Conservation (phyloP, 164 flowering plant species). For the Aristolochia contorta region DNA sequence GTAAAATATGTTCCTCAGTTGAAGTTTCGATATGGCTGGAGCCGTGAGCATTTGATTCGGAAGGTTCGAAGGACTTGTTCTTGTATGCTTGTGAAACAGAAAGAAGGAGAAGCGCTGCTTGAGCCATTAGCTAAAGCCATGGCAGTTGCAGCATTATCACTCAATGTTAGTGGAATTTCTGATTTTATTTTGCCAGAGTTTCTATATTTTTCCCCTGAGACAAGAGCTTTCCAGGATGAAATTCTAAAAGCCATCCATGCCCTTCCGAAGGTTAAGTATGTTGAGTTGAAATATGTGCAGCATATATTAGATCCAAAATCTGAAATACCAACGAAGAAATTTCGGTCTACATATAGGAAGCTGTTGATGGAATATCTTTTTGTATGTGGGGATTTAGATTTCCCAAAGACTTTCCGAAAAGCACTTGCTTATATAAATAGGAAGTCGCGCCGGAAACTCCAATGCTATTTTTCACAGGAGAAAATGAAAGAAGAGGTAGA, state of each 20-base stretch:
- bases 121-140: slow-evolving; percentile 58
- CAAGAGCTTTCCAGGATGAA: slow-evolving; percentile 43
- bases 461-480: slow-evolving; percentile 18
- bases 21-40: slow-evolving; percentile 10
- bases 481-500: slow-evolving; percentile 54
- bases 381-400: slow-evolving; percentile 57
- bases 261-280: slow-evolving; percentile 23
- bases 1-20: slow-evolving; percentile 19
- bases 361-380: slow-evolving; percentile 55
- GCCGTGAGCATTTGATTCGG: slow-evolving; percentile 20
- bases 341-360: slow-evolving; percentile 32
- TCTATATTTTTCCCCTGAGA: slow-evolving; percentile 35
- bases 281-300: slow-evolving; percentile 31
- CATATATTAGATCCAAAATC: slow-evolving; percentile 37
- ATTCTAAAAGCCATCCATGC: slow-evolving; percentile 51
- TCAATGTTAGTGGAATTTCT: slow-evolving; percentile 20
- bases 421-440: slow-evolving; percentile 39
- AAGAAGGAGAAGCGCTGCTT: slow-evolving; percentile 33
- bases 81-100: slow-evolving; percentile 34
- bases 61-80: slow-evolving; percentile 25
- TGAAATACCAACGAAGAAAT: slow-evolving; percentile 17
- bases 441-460: slow-evolving; percentile 12
- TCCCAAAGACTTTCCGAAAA: slow-evolving; percentile 38
- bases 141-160: slow-evolving; percentile 43
- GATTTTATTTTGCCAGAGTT: slow-evolving; percentile 23